Evolutionary conservation across 768 basidiomycete species (phyloP).

Genomic region (Pisolithus tinctorius): DNA sequence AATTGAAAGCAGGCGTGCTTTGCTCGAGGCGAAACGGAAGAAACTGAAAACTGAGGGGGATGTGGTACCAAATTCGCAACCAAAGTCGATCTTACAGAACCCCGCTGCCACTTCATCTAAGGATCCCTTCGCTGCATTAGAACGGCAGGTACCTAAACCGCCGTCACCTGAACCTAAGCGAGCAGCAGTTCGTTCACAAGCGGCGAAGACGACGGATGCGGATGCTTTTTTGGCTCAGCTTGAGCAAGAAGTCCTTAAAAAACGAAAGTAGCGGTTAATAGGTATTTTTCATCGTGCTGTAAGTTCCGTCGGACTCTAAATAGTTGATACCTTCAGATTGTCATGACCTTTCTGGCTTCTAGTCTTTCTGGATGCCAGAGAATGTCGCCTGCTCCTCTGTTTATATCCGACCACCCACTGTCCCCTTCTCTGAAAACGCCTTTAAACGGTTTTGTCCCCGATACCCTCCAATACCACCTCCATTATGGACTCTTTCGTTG

Average conservation of each 20-base stretch:
- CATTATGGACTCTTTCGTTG: conserved; percentile 38
- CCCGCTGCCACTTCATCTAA: conserved; percentile 10
- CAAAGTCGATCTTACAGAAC: background rate
- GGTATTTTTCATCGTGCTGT: background rate
- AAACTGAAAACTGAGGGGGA: conserved; percentile 33
- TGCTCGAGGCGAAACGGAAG: conserved; percentile 62
- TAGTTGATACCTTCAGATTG: background rate
- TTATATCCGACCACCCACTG: conserved; percentile 36
- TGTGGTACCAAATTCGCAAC: background rate
- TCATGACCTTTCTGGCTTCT: conserved; percentile 24
- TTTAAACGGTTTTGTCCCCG: conserved; percentile 10
- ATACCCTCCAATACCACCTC: conserved; percentile 40
- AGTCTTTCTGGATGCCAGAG: conserved; percentile 41
- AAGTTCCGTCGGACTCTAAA: background rate
- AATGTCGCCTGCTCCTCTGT: conserved; percentile 36
- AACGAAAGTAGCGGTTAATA: conserved; percentile 4
- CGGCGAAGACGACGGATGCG: conserved; percentile 26
- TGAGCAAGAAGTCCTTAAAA: conserved; percentile 50
- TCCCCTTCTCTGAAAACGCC: conserved; percentile 20
- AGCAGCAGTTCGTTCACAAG: conserved; percentile 20
- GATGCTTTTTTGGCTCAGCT: conserved; percentile 63
- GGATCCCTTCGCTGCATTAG: conserved; percentile 50
- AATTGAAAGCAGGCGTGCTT: conserved; percentile 53
- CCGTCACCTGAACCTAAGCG: conserved; percentile 14
- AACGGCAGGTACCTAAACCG: conserved; percentile 25